Percentiles rank a stretch among this genome's conserved stretches.
Conservation (phyloP, 306 rosid species). For the Hylodesmum podocarpum region DNA sequence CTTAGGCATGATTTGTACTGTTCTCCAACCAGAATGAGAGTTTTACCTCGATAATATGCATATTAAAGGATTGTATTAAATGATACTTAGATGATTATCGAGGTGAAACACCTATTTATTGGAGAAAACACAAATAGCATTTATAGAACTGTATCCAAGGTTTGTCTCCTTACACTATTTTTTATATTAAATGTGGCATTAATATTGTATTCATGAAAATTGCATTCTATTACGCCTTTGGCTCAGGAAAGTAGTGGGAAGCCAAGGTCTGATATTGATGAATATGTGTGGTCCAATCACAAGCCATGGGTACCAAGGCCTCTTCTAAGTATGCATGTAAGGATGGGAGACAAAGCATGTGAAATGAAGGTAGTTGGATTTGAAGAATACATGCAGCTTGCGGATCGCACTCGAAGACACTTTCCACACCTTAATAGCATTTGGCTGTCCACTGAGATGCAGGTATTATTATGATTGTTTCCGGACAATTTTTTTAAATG, state of each 20-base stretch:
- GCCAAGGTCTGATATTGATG: slow-evolving; percentile 61
- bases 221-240: not conserved
- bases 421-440: slow-evolving; percentile 68
- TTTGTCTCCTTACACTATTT: too few species aligned
- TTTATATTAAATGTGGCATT: too few species aligned
- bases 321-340: slow-evolving; percentile 80
- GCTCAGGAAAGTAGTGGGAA: slow-evolving; percentile 43
- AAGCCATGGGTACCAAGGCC: slow-evolving; percentile 91
- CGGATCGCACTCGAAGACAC: slow-evolving; percentile 54
- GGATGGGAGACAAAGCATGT: slow-evolving; percentile 93
- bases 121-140: too few species aligned
- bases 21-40: too few species aligned
- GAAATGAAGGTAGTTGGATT: slow-evolving; percentile 88
- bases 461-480: slow-evolving; percentile 40
- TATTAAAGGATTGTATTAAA: too few species aligned
- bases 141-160: too few species aligned
- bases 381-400: slow-evolving; percentile 77
- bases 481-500: not conserved
- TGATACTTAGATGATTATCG: too few species aligned
- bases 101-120: too few species aligned
- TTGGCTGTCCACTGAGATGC: slow-evolving; percentile 95
- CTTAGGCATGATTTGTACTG: too few species aligned
- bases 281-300: slow-evolving; percentile 88
- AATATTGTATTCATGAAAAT: not conserved
- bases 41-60: too few species aligned